Base-by-base conservation (phyloP, 2,329 filamentous ascomycete species). In the Xylariaceae sp. region DNA sequence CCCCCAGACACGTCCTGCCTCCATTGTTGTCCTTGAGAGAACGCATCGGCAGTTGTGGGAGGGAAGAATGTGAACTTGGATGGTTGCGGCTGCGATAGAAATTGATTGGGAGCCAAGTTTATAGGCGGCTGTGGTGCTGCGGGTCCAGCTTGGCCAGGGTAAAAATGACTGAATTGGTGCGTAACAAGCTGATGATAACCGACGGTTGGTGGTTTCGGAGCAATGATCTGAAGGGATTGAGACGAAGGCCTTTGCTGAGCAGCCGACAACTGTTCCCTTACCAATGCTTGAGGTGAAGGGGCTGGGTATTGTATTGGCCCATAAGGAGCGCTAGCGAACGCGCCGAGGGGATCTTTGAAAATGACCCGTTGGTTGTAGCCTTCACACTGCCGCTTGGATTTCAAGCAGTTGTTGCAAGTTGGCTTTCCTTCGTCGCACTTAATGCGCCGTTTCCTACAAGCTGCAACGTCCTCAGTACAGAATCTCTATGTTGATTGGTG, bases 371-470 rank as follows among this genome's bases (percentile, higher is more conserved):
- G 89, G 65, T 87, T 92, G 73, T 95, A 95, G 50, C 91, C 91
- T 73, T 95, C 90, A 72, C 91, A 96, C 64, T 87, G 81, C 12
- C 91, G 84, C 74, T 93, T 94, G 16, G 90, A 94, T 70, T 94
- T 95, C 76, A 90, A 86, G 75, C 91, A 96, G 70, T 96, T 96
- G 69, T 83, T 87, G 75, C 91, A 95, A 24, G 83, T 89, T 23
- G 91, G 91, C 46, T 89, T 85, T 68, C 92, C 91, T 73, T 98
- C 95, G 61, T 95, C 95, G 74, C 95, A 99, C 76, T 98, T 99
- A 75, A 99, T 98, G 61, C 95, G 90, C 50, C 95, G 88, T 76
- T 91, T 94, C 62, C 95, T 89, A 76, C 95, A 99, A 56, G 95
- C 90, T 93, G 71, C 41, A 59, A 45, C 55, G 44, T 49, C 60